Conservation (phyloP, 192 early-diverging fungal genomes). For the Dissophora ornata region DNA sequence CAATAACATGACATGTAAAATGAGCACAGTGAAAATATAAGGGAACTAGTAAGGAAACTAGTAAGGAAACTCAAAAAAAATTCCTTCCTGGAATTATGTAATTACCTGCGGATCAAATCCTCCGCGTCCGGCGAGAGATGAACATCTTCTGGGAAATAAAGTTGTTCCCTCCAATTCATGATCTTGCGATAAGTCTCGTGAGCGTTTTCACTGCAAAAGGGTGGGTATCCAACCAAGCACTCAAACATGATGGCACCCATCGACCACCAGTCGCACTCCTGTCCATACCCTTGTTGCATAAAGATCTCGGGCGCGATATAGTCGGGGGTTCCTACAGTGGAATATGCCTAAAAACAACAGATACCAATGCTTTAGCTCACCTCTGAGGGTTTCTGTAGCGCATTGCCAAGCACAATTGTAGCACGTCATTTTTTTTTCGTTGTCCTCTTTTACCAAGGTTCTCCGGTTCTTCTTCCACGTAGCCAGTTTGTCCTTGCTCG, state of each 20-base stretch:
- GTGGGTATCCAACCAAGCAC: conserved; percentile 97
- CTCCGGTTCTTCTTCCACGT: conserved; percentile 99
- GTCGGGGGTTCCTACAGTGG: conserved; percentile 98
- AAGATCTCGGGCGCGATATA: conserved; percentile 97
- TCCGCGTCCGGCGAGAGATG: conserved; percentile 91
- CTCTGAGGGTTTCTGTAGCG: no score
- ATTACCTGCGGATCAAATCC: conserved; percentile 87
- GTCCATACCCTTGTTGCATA: conserved; percentile 92
- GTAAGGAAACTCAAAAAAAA: no score
- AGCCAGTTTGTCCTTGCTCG: conserved; percentile 92
- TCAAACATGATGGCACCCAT: conserved; percentile 99
- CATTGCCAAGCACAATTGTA: no score
- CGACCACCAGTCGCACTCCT: conserved; percentile 99
- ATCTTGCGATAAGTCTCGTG: conserved; percentile 99
- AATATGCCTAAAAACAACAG: conserved; percentile 76
- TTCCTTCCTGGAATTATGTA: no score
- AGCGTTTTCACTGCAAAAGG: conserved; percentile 95
- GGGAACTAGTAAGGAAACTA: neutral
- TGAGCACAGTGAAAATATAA: no score
- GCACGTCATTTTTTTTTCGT: no score
- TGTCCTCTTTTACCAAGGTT: conserved; percentile 83
- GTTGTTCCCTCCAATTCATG: conserved; percentile 92
- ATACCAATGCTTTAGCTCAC: neutral
- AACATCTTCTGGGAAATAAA: conserved; percentile 94
- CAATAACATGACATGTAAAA: neutral